A percentile compares a stretch with the other conserved stretches of the same genome.
Evolutionary conservation across 2,329 filamentous ascomycete genomes (phyloP).

Genomic region (Capronia americana): DNA sequence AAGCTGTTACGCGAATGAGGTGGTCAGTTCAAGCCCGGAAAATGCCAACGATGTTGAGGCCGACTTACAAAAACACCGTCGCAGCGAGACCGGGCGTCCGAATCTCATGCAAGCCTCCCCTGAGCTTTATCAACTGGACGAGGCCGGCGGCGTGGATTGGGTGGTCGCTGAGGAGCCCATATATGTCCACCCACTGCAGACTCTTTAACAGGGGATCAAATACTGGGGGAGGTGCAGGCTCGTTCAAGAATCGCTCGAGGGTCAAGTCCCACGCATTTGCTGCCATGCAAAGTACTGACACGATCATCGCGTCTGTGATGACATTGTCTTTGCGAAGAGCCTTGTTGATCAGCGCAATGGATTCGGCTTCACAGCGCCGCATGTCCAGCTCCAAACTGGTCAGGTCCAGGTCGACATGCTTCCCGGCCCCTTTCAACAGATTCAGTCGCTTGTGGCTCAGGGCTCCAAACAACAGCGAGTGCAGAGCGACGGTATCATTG

Average conservation of each 20-base stretch:
- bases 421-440: constrained; percentile 3
- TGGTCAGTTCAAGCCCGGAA: neutral
- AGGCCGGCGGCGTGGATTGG: constrained; percentile 21
- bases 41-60: neutral
- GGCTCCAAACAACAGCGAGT: constrained; percentile 19
- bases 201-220: constrained; percentile 22
- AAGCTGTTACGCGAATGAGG: constrained; percentile 1
- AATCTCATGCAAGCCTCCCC: constrained; percentile 16
- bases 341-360: constrained; percentile 17
- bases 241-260: constrained; percentile 4
- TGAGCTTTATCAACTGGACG: constrained; percentile 13
- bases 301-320: constrained; percentile 18
- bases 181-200: constrained; percentile 21
- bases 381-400: constrained; percentile 13
- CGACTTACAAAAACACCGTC: constrained; percentile 18
- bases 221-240: constrained; percentile 14
- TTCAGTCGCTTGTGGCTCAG: constrained; percentile 21
- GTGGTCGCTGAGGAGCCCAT: constrained; percentile 18
- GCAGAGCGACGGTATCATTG: constrained; percentile 17
- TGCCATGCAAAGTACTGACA: constrained; percentile 19
- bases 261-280: constrained; percentile 24
- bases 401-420: neutral
- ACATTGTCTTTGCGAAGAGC: constrained; percentile 4
- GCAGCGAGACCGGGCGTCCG: constrained; percentile 16
- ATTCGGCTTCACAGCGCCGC: constrained; percentile 16